Percentiles rank a stretch among this genome's conserved stretches.
Evolutionary conservation across 306 rosid genomes (phyloP).

Genomic region (Ceratonia siliqua): DNA sequence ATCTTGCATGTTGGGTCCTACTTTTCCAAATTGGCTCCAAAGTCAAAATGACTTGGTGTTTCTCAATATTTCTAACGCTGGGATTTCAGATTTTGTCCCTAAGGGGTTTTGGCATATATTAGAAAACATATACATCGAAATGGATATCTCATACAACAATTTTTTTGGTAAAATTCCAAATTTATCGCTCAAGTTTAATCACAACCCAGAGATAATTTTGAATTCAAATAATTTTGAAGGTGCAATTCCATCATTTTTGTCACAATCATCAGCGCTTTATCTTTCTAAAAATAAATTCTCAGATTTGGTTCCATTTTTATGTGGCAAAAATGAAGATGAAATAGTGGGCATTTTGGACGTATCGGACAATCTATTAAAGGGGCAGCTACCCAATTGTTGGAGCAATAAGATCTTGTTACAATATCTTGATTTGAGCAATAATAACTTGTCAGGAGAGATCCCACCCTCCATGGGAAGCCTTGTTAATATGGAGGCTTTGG

Average conservation of each 20-base stretch:
- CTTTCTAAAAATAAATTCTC: conserved; percentile 3
- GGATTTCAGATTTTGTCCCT: conserved; percentile 7
- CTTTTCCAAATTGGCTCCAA: conserved; percentile 17
- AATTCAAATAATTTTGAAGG: conserved; percentile 34
- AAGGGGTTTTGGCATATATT: conserved; percentile 9
- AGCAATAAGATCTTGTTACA: neutral
- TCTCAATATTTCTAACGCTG: neutral
- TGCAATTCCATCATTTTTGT: neutral
- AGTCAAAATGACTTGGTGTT: accelerated
- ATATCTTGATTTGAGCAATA: conserved; percentile 26
- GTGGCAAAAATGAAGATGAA: neutral
- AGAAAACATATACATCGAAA: accelerated
- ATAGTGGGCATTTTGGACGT: neutral
- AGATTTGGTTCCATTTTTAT: neutral
- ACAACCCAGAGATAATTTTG: accelerated
- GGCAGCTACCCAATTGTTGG: conserved; percentile 13
- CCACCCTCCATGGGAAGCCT: conserved; percentile 7
- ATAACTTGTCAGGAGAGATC: conserved; percentile 15
- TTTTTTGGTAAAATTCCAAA: conserved; percentile 15
- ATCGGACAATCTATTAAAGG: conserved; percentile 19
- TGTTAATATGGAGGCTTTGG: neutral
- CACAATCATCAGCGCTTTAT: accelerated
- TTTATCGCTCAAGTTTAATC: neutral
- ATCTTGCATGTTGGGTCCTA: conserved; percentile 31
- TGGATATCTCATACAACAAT: conserved; percentile 27